Base-by-base conservation (phyloP, 192 early-diverging fungal genomes). In the Chytriomyces hyalinus region DNA sequence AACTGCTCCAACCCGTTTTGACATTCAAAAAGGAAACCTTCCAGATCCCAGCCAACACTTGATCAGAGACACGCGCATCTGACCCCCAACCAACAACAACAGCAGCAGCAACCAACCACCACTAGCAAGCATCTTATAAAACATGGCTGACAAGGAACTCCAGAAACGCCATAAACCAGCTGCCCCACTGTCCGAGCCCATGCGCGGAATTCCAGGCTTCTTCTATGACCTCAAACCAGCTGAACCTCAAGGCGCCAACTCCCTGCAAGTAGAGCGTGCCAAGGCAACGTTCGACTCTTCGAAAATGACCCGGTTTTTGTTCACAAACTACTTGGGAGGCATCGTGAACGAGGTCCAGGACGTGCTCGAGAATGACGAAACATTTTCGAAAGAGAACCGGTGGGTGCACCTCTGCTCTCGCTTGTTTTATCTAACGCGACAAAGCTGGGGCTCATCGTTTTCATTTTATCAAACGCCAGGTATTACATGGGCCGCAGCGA, bases 401-500 rank as follows among this genome's bases (percentile, higher is more conserved):
- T 57, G 20, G 15, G 53, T 57, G 15, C 13, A 57, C 13, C 53
- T 4, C 20, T 36, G 36, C 36, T 36, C 36, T 36, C 36, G 1
- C 36, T 36, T 36, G 36, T 36, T 36, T 36, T 36, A 36, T 3
- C 36, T 36, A 2, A 36, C 36, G 36, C 36, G 36, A 36, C 36
- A 36, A 0, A 36, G 5, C 20, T 57, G 53, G 53, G 13, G 2
- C 53, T 13, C 53, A 57, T n/a, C 53, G 20, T 20, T 13, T n/a
- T 57, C 53, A 57, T n/a, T n/a, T 13, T 13, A 13, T 57, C 53
- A 3, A 57, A 57, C 53, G 13, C 20, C 53, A 83, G 87, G 66
- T 93, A 92, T 80, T 94, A 87, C 74, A 82, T 89, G 78, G 90
- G 91, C 72, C 89, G 94, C 61, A 79, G 83, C 17, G 92, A 94